Evolutionary conservation across 257 asterid genomes (phyloP).

Genomic region (Verbascum thapsus): DNA sequence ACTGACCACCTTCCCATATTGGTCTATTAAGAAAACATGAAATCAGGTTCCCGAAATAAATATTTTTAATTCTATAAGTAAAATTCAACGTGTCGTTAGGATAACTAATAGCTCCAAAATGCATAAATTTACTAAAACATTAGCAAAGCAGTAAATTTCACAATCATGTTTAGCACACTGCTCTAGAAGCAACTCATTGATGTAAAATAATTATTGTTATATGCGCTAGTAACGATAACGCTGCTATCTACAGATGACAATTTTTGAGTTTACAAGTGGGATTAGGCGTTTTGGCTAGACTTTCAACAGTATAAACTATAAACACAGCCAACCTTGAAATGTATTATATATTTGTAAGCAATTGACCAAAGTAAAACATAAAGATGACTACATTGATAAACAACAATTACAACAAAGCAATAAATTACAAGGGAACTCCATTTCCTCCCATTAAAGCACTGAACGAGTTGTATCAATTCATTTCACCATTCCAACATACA

Average conservation of each 20-base stretch:
- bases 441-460: neutral
- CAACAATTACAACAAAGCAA: neutral
- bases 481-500: neutral
- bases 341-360: neutral
- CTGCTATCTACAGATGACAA: too few species aligned
- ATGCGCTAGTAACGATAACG: neutral
- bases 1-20: constrained; percentile 94
- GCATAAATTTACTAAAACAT: neutral
- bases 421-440: constrained; percentile 1
- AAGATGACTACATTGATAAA: constrained; percentile 1
- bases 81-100: neutral
- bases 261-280: too few species aligned
- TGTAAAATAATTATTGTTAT: neutral
- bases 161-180: constrained; percentile 2
- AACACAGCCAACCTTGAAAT: neutral
- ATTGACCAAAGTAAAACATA: neutral
- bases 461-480: neutral
- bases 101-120: neutral
- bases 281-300: neutral
- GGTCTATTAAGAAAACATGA: constrained; percentile 58
- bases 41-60: constrained; percentile 24
- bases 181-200: constrained; percentile 8
- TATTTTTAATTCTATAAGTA: neutral
- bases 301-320: neutral
- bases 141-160: constrained; percentile 3